These are phyloP conservation scores for Barbarea vulgaris DNA, from an alignment of 345 rosid species.

Conservation along the genomic window DNA sequence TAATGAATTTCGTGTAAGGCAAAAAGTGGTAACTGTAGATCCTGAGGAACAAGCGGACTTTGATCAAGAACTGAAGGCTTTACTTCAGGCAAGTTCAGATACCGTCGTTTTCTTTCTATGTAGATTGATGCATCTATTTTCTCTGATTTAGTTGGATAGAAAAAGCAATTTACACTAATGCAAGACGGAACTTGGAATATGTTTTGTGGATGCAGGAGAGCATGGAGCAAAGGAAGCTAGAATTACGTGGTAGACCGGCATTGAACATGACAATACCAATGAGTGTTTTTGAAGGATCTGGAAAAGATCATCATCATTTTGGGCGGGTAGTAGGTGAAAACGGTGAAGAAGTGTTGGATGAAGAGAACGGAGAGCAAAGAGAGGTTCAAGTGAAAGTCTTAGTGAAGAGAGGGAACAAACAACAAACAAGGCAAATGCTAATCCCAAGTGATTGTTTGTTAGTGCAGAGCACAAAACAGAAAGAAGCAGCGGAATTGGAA, in stretches of 20 bases:
- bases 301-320: constrained; percentile 81
- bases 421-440: constrained; percentile 90
- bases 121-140: constrained; percentile 10
- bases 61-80: constrained; percentile 90
- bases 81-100: constrained; percentile 71
- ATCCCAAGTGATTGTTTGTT: constrained; percentile 87
- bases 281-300: constrained; percentile 89
- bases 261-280: constrained; percentile 91
- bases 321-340: constrained; percentile 62
- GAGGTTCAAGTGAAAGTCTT: constrained; percentile 96
- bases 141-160: background rate
- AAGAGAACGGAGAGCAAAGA: constrained; percentile 67
- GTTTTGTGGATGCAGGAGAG: constrained; percentile 73
- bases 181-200: background rate
- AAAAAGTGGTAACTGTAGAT: constrained; percentile 74
- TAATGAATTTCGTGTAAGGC: constrained; percentile 85
- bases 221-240: constrained; percentile 94
- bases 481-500: constrained; percentile 94
- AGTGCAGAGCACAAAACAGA: constrained; percentile 95
- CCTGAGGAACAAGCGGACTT: constrained; percentile 79
- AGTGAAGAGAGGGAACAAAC: constrained; percentile 96
- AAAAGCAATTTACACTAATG: background rate
- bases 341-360: constrained; percentile 80
- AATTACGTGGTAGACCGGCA: constrained; percentile 83
- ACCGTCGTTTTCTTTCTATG: background rate